Percentiles rank a stretch among this genome's conserved stretches.
Evolutionary conservation across 495 filamentous ascomycete genomes (phyloP).

Genomic region (Evansstolkia leycettana): DNA sequence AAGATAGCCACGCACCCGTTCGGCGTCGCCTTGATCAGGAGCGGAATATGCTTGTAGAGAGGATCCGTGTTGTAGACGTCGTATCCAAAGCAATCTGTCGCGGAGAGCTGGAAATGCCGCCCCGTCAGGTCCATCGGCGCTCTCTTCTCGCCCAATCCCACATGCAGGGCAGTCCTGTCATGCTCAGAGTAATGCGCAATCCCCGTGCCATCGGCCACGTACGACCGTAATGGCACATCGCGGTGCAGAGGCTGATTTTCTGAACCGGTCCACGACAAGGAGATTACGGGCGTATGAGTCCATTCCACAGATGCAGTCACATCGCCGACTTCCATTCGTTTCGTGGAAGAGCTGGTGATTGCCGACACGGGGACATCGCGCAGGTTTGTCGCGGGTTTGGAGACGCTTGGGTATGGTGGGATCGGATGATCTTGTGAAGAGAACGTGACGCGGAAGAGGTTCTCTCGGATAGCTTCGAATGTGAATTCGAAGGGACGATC

Average conservation of each 20-base stretch:
- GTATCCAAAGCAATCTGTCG: constrained; percentile 59
- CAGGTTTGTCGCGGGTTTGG: constrained; percentile 27
- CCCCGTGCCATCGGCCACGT: constrained; percentile 43
- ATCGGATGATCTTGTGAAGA: constrained; percentile 42
- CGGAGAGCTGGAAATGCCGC: constrained; percentile 50
- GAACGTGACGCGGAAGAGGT: constrained; percentile 55
- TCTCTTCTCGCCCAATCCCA: constrained; percentile 57
- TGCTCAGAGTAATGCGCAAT: constrained; percentile 49
- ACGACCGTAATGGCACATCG: constrained; percentile 51
- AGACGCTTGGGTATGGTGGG: constrained; percentile 47
- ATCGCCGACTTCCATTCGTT: constrained; percentile 33
- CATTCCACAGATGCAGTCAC: constrained; percentile 43
- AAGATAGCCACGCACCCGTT: constrained; percentile 52
- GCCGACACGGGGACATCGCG: constrained; percentile 12
- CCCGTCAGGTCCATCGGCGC: constrained; percentile 60
- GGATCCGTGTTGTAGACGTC: constrained; percentile 59
- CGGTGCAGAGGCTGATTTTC: constrained; percentile 35
- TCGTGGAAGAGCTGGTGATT: constrained; percentile 13
- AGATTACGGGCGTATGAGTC: constrained; percentile 41
- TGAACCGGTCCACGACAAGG: constrained; percentile 37
- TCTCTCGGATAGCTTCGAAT: constrained; percentile 45
- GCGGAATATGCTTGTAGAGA: constrained; percentile 60
- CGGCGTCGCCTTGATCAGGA: constrained; percentile 50
- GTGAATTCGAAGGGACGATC: constrained; percentile 30
- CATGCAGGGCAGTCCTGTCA: constrained; percentile 44